Conservation (phyloP, 345 rosid genomes). For the Excoecaria agallocha region DNA sequence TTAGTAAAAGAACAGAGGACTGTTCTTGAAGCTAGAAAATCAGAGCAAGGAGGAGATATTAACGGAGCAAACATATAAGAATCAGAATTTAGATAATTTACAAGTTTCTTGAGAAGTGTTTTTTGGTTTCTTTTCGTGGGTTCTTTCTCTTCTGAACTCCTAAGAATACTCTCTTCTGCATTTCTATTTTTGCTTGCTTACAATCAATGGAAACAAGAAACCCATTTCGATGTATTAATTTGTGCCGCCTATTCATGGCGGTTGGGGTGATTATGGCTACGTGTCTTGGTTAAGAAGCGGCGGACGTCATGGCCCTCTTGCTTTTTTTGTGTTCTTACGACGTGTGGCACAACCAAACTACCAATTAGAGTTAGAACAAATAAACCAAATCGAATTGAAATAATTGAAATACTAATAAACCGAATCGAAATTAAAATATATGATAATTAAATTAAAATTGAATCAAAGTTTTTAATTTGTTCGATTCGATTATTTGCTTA, state of each 20-base stretch:
- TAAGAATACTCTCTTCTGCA: constrained; percentile 17
- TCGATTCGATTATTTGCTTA: too few relatives aligned
- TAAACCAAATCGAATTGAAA: too few relatives aligned
- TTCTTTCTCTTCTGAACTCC: constrained; percentile 33
- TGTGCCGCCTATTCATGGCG: not conserved
- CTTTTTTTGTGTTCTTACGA: not conserved
- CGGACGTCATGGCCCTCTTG: not conserved
- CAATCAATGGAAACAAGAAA: not conserved
- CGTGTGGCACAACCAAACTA: not conserved
- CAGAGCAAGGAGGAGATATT: constrained; percentile 24
- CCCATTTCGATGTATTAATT: too few relatives aligned
- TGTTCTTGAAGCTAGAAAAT: constrained; percentile 10
- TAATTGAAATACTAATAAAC: too few relatives aligned
- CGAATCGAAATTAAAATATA: too few relatives aligned
- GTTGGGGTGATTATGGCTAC: not conserved
- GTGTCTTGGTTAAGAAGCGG: not conserved
- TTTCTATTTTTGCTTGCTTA: not conserved
- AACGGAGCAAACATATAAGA: constrained; percentile 51
- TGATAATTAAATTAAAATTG: too few relatives aligned
- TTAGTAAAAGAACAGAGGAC: not conserved
- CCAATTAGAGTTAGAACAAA: too few relatives aligned
- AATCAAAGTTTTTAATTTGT: too few relatives aligned
- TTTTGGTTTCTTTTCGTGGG: constrained; percentile 29
- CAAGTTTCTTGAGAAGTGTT: constrained; percentile 22
- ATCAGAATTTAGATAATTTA: constrained; percentile 44